Conservation (phyloP, 108 stramenopile species). For the Bacterosira constricta region DNA sequence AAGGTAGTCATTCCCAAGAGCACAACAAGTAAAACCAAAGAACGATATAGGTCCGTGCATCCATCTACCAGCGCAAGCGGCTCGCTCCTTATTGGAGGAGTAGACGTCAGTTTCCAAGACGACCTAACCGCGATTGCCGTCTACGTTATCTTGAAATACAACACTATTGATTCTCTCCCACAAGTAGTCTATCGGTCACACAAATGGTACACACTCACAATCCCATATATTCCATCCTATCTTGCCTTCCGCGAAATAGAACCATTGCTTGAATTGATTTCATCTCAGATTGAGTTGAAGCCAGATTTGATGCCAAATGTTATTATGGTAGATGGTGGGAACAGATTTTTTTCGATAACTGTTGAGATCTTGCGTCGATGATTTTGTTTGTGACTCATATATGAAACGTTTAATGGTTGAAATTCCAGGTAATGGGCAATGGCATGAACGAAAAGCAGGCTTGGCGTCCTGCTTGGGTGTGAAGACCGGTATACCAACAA, state of each 20-base stretch:
- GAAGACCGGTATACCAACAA: slow-evolving; percentile 59
- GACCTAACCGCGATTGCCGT: slow-evolving; percentile 48
- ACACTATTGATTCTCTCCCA: background rate
- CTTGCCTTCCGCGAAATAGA: slow-evolving; percentile 72
- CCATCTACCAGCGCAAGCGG: background rate
- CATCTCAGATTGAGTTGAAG: slow-evolving; percentile 31
- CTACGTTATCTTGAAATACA: slow-evolving; percentile 60
- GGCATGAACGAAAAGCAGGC: slow-evolving; percentile 69
- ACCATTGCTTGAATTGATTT: slow-evolving; percentile 57
- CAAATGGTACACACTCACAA: slow-evolving; percentile 27
- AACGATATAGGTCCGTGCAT: background rate
- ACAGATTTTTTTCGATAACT: too few species aligned
- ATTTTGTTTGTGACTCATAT: too few species aligned
- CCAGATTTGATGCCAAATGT: slow-evolving; percentile 58
- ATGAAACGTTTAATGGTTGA: too few species aligned
- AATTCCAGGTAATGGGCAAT: slow-evolving; percentile 73
- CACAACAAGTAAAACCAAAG: background rate
- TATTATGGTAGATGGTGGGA: slow-evolving; percentile 59
- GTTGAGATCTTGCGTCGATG: too few species aligned
- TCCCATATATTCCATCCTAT: slow-evolving; percentile 59
- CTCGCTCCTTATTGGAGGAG: slow-evolving; percentile 59
- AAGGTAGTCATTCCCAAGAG: slow-evolving; percentile 25
- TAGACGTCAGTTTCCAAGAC: slow-evolving; percentile 64
- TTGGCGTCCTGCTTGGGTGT: slow-evolving; percentile 71
- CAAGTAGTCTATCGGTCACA: slow-evolving; percentile 56